phyloP scores from a whole-genome alignment of 108 stramenopile species.

The Bacterosira constricta region DNA sequence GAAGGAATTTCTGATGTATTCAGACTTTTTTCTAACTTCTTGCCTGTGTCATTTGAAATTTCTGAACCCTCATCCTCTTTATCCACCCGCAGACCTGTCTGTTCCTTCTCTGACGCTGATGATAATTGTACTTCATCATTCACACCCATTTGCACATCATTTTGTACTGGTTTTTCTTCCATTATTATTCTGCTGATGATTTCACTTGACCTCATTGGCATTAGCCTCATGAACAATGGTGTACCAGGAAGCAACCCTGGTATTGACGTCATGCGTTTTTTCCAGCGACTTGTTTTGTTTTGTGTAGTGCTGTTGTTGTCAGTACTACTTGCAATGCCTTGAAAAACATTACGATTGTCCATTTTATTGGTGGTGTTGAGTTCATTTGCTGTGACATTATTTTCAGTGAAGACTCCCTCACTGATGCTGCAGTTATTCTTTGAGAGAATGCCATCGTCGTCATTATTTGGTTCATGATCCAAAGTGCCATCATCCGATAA shows the following conservation, averaged over 20 bases:
- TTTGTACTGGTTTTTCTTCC: not conserved
- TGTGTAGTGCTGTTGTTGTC: not conserved
- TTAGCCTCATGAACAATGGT: constrained; percentile 26
- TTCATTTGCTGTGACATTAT: not conserved
- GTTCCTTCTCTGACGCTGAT: not conserved
- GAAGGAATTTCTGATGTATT: no score
- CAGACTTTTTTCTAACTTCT: no score
- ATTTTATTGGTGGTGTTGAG: not conserved
- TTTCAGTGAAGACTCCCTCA: not conserved
- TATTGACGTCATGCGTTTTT: not conserved
- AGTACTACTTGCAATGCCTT: not conserved
- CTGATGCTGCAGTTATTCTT: not conserved
- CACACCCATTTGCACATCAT: not conserved
- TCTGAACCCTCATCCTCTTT: not conserved
- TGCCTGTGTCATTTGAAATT: not conserved
- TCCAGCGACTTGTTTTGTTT: not conserved
- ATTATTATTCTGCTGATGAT: constrained; percentile 5
- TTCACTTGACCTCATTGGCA: constrained; percentile 4
- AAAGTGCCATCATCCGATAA: not conserved
- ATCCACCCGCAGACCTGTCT: not conserved
- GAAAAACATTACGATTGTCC: not conserved
- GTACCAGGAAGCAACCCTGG: constrained; percentile 12
- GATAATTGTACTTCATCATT: not conserved
- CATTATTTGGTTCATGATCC: not conserved
- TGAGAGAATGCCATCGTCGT: no score